These are phyloP conservation scores for Gossypium gossypioides DNA, from an alignment of 441 rosid genomes.

Conservation along the genomic window DNA sequence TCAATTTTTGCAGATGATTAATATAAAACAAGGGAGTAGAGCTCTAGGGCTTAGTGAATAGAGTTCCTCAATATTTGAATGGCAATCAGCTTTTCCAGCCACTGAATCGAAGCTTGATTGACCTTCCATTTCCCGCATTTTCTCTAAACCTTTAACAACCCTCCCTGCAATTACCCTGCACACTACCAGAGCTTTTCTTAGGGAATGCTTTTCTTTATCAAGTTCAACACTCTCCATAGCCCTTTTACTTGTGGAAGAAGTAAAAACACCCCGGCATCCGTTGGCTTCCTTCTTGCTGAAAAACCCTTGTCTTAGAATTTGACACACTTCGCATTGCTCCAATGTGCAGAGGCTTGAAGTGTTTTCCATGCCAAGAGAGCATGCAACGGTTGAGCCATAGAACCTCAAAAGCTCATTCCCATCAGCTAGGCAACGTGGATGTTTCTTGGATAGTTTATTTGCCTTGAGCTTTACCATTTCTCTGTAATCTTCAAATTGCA, in stretches of 20 bases:
- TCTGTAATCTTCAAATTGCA: slow-evolving; percentile 78
- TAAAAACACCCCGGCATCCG: slow-evolving; percentile 68
- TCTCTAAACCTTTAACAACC: slow-evolving; percentile 77
- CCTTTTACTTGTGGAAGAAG: slow-evolving; percentile 86
- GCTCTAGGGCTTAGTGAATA: slow-evolving; percentile 81
- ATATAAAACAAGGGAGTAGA: slow-evolving; percentile 91
- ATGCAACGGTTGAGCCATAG: slow-evolving; percentile 67
- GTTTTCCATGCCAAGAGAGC: slow-evolving; percentile 70
- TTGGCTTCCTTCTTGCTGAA: slow-evolving; percentile 61
- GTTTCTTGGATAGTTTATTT: slow-evolving; percentile 83
- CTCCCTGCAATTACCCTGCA: slow-evolving; percentile 93
- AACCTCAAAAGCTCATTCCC: slow-evolving; percentile 90
- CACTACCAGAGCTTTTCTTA: slow-evolving; percentile 76
- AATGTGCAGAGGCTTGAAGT: slow-evolving; percentile 64
- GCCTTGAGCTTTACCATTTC: slow-evolving; percentile 78
- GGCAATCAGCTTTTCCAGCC: slow-evolving; percentile 83
- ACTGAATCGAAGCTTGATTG: slow-evolving; percentile 82
- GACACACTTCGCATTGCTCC: slow-evolving; percentile 65
- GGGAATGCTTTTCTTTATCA: slow-evolving; percentile 34
- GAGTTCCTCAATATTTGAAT: slow-evolving; percentile 85
- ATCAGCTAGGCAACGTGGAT: slow-evolving; percentile 83
- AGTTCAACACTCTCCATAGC: slow-evolving; percentile 58
- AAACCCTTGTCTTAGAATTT: slow-evolving; percentile 67
- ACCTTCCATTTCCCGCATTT: slow-evolving; percentile 60
- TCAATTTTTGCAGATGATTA: slow-evolving; percentile 54